phyloP scores from a whole-genome alignment of 2,329 filamentous ascomycete species.

The Fusarium robinianum region DNA sequence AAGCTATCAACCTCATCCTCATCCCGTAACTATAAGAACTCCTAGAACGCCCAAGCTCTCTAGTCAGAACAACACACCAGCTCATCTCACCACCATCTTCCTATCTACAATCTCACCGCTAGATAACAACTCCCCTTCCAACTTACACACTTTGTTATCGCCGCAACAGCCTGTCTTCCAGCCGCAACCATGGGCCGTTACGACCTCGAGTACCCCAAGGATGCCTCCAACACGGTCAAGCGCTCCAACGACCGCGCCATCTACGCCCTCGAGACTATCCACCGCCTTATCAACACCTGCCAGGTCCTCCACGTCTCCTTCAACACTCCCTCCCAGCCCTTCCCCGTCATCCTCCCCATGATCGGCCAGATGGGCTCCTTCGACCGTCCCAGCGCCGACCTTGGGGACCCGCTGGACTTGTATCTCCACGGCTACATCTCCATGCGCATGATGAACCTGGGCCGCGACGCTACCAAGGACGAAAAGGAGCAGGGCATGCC shows the following conservation, averaged over 20 bases:
- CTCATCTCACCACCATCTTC: no score
- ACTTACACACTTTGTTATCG: no score
- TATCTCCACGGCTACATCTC: conserved; percentile 88
- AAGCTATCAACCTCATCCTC: no score
- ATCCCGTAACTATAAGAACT: no score
- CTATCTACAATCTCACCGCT: background rate
- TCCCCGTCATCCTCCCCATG: conserved; percentile 81
- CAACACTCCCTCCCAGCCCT: conserved; percentile 64
- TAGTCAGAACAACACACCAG: no score
- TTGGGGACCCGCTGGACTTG: conserved; percentile 69
- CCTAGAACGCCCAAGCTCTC: no score
- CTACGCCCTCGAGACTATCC: conserved; percentile 75
- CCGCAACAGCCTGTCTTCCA: no score
- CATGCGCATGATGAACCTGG: conserved; percentile 73
- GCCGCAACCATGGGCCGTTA: conserved; percentile 42
- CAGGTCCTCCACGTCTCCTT: conserved; percentile 82
- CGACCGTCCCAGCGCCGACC: conserved; percentile 60
- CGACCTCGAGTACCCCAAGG: conserved; percentile 64
- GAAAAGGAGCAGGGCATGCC: conserved; percentile 59
- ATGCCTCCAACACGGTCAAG: conserved; percentile 67
- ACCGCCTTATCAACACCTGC: conserved; percentile 74
- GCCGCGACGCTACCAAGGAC: conserved; percentile 37
- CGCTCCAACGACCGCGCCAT: conserved; percentile 66
- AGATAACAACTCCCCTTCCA: no score
- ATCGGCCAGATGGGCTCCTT: conserved; percentile 82